Evolutionary conservation across 495 filamentous ascomycete genomes (phyloP).

Genomic region (Sabuloglossum arenarium): DNA sequence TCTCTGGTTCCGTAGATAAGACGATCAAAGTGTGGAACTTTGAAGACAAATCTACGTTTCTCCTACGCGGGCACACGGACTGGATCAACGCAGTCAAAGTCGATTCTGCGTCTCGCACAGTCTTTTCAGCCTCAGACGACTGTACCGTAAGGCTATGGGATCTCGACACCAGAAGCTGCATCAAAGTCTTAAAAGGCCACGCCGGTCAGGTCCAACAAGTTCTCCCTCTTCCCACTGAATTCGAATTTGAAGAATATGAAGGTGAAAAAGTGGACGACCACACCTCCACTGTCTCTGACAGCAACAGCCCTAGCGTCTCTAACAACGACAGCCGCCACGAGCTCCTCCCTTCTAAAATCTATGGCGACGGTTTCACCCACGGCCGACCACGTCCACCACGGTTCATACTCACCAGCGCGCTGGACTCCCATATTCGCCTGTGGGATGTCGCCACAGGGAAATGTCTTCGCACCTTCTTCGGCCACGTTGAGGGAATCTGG

Average conservation of each 20-base stretch:
- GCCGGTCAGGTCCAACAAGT: slow-evolving; percentile 92
- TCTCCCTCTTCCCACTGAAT: slow-evolving; percentile 58
- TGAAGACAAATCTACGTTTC: slow-evolving; percentile 53
- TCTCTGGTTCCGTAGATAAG: slow-evolving; percentile 70
- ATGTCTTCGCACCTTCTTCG: slow-evolving; percentile 83
- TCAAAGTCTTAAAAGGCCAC: slow-evolving; percentile 75
- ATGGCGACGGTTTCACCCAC: slow-evolving; percentile 15
- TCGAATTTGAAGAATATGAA: slow-evolving; percentile 53
- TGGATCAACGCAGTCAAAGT: slow-evolving; percentile 90
- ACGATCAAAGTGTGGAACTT: slow-evolving; percentile 93
- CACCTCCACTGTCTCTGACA: background rate
- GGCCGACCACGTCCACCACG: slow-evolving; percentile 48
- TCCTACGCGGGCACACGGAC: slow-evolving; percentile 66
- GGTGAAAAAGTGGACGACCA: slow-evolving; percentile 34
- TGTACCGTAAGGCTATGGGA: slow-evolving; percentile 86
- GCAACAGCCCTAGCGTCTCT: background rate
- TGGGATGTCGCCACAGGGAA: slow-evolving; percentile 74
- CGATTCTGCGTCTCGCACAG: slow-evolving; percentile 56
- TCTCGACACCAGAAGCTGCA: slow-evolving; percentile 56
- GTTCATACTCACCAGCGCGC: slow-evolving; percentile 78
- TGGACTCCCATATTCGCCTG: slow-evolving; percentile 79
- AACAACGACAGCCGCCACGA: background rate
- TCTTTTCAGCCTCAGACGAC: slow-evolving; percentile 88
- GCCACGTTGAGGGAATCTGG: slow-evolving; percentile 93
- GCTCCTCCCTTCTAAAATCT: slow-evolving; percentile 23